Percentiles rank a stretch among this genome's conserved stretches.
These are phyloP conservation scores for Gracilaria gracilis DNA, from an alignment of 23 red algal species.

Conservation along the genomic window DNA sequence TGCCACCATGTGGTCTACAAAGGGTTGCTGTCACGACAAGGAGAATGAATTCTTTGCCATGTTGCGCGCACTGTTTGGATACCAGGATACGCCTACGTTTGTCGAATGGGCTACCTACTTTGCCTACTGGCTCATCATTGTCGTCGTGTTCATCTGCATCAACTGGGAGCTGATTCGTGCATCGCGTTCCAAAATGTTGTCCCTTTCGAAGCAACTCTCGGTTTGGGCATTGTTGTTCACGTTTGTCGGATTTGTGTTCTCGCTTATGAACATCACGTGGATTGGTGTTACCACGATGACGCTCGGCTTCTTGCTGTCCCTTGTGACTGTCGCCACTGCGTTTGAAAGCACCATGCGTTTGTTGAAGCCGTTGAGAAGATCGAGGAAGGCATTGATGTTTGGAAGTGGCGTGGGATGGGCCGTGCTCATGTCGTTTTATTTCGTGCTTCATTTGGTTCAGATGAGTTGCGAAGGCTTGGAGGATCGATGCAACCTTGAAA, in stretches of 20 bases:
- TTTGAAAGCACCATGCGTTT: constrained; percentile 52
- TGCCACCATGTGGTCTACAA: constrained; percentile 74
- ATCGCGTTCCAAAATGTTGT: constrained; percentile 22
- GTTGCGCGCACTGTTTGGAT: constrained; percentile 88
- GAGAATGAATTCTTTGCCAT: constrained; percentile 87
- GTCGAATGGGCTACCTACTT: constrained; percentile 77
- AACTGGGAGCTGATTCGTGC: constrained; percentile 59
- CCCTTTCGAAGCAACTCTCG: constrained; percentile 29
- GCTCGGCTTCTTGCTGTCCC: constrained; percentile 51
- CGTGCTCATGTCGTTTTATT: constrained; percentile 35
- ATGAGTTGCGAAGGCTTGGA: constrained; percentile 63
- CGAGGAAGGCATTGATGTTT: constrained; percentile 5
- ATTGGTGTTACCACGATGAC: constrained; percentile 68
- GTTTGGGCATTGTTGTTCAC: constrained; percentile 42
- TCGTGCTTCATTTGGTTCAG: constrained; percentile 71
- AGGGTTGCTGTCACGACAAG: constrained; percentile 80
- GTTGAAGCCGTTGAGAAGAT: constrained; percentile 29
- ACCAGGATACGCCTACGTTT: constrained; percentile 86
- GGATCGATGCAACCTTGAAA: constrained; percentile 12
- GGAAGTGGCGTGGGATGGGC: constrained; percentile 31
- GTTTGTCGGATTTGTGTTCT: constrained; percentile 73
- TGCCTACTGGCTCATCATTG: constrained; percentile 78
- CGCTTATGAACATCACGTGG: constrained; percentile 69
- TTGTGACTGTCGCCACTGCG: constrained; percentile 8
- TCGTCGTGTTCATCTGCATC: constrained; percentile 50